Conservation (phyloP, 169 alveolate genomes). For the Besnoitia besnoiti region DNA sequence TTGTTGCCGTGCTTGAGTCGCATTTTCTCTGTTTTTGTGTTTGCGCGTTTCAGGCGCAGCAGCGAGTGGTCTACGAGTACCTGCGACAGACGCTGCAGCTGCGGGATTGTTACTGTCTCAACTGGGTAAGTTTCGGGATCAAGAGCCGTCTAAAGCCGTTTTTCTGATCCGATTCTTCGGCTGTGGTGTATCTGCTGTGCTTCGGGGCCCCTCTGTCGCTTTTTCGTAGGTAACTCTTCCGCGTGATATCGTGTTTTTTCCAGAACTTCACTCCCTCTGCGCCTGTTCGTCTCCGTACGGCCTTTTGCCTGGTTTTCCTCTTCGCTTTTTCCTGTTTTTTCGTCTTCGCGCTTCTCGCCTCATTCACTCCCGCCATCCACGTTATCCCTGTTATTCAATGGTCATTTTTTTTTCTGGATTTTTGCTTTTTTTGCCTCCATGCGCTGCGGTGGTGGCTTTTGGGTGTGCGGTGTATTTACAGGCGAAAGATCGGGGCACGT, state of each 20-base stretch:
- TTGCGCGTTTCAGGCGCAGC: slow-evolving; percentile 16
- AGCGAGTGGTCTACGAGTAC: slow-evolving; percentile 6
- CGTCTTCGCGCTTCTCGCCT: neutral
- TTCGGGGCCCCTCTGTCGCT: too few relatives aligned
- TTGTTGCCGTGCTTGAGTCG: neutral
- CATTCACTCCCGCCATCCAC: too few relatives aligned
- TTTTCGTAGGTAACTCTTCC: too few relatives aligned
- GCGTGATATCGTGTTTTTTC: too few relatives aligned
- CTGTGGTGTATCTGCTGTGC: too few relatives aligned
- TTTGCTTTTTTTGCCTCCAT: neutral
- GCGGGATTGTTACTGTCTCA: slow-evolving; percentile 30
- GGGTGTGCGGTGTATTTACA: neutral
- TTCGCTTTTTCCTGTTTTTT: neutral
- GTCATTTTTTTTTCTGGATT: too few relatives aligned
- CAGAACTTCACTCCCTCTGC: too few relatives aligned
- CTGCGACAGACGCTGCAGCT: slow-evolving; percentile 28
- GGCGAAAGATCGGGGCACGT: slow-evolving; percentile 50
- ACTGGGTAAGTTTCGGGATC: slow-evolving; percentile 10
- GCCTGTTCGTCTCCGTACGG: too few relatives aligned
- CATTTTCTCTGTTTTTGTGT: neutral
- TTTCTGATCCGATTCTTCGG: neutral
- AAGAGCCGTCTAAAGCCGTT: neutral
- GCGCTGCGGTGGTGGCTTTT: neutral
- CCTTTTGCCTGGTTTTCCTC: neutral
- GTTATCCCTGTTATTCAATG: neutral